Evolutionary conservation across 306 rosid genomes (phyloP), one percentile per base, ranked within the genome.

Genomic region (Nissolia schottii): DNA sequence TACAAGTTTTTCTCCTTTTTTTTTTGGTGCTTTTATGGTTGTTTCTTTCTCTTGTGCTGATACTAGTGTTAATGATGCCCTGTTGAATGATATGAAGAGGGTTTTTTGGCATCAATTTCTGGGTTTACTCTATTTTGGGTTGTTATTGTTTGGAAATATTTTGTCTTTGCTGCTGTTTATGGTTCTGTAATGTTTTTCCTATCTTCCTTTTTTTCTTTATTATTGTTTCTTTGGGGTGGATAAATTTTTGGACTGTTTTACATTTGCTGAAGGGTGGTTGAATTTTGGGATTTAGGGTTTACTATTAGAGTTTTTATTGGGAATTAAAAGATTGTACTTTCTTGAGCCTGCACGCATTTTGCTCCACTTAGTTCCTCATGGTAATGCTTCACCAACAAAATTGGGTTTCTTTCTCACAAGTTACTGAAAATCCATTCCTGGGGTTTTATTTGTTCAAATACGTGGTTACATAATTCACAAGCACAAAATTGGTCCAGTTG

Each of bases 1-100:
- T 91, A 86, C 54, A 16, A 2, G 1, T 22, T 32, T 79, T 46
- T 2, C 4, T 4, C 45, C 3, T 6, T 6, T 11, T 53, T 25
- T 8, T 16, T 28, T 23, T 11, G 4, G 3, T 28, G 11, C 3
- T 1, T 71, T 38, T 13, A 74, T 11, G 43, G 41, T 74, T 34
- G 18, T 18, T 25, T 64, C 3, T 25, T 3, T n/a, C 7, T 25
- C 12, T 37, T 49, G 7, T 28, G 4, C 15, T 50, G 13, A 18
- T 55, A 23, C 22, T 54, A 12, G 4, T 37, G 43, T 27, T 62
- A 32, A 22, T 38, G 1, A 15, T 66, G 9, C 51, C 24, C 43
- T 63, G 12, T 68, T 72, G 59, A 41, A 31, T 59, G 8, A 19
- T 60, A 3, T 60, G 45, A 46, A 57, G 19, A 45, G 56, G 50